Conservation (phyloP, 176 grass and related monocot genomes). For the Calamus simplicifolius region DNA sequence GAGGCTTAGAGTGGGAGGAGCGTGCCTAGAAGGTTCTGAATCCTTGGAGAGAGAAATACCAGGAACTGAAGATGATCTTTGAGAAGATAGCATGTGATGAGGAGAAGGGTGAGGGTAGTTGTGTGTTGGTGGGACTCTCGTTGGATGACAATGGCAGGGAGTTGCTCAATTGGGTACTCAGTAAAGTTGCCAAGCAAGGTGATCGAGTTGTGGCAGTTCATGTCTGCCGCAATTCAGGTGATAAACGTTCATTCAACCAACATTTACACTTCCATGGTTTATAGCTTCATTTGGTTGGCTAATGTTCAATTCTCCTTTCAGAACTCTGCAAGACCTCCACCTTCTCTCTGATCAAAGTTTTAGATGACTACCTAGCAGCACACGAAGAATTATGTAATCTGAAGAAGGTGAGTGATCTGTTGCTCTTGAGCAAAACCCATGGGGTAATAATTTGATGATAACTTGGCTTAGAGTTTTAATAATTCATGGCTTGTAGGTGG, state of each 20-base stretch:
- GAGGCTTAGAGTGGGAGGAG: background rate
- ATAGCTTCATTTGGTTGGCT: background rate
- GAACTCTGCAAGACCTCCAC: conserved; percentile 66
- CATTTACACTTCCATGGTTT: too few relatives aligned
- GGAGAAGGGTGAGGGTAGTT: conserved; percentile 32
- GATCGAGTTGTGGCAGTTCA: conserved; percentile 80
- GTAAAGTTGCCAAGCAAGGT: conserved; percentile 37
- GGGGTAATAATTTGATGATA: too few relatives aligned
- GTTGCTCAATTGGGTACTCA: conserved; percentile 63
- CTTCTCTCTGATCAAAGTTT: conserved; percentile 54
- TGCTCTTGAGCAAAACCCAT: too few relatives aligned
- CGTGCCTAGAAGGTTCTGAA: background rate
- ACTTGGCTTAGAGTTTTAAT: background rate
- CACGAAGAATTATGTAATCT: conserved; percentile 58
- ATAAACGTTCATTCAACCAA: background rate
- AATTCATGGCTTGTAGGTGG: conserved; percentile 35
- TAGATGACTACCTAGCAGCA: conserved; percentile 68
- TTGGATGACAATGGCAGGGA: conserved; percentile 79
- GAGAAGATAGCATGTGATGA: conserved; percentile 17
- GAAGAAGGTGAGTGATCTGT: conserved; percentile 44
- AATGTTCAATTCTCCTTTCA: conserved; percentile 17
- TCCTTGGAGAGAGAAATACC: background rate
- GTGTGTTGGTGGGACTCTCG: conserved; percentile 70
- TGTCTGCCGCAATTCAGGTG: conserved; percentile 92
- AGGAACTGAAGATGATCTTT: conserved; percentile 15